phyloP scores from a whole-genome alignment of 2,329 filamentous ascomycete genomes.

The Ciborinia camelliae region DNA sequence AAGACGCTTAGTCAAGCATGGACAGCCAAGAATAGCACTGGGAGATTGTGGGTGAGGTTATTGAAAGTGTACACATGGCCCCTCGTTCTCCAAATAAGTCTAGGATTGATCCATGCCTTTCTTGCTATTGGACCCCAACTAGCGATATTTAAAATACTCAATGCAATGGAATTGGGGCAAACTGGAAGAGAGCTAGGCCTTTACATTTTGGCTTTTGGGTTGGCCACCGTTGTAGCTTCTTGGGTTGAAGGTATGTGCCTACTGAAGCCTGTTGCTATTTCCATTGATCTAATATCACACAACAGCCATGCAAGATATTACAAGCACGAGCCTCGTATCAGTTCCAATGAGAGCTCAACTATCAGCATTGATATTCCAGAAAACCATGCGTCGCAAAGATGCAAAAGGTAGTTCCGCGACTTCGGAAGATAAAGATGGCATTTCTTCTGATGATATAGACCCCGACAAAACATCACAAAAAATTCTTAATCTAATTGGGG shows the following conservation, averaged over 20 bases:
- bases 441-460: conserved; percentile 51
- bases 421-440: conserved; percentile 13
- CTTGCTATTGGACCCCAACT: conserved; percentile 25
- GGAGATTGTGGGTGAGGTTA: conserved; percentile 37
- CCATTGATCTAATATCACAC: conserved; percentile 46
- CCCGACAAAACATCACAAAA: conserved; percentile 54
- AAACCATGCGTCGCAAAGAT: conserved; percentile 72
- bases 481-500: conserved; percentile 70
- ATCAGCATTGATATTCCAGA: conserved; percentile 68
- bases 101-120: conserved; percentile 23
- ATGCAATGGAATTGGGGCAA: conserved; percentile 23
- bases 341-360: conserved; percentile 63
- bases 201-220: conserved; percentile 24
- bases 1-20: conserved; percentile 48
- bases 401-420: conserved; percentile 48
- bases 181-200: conserved; percentile 17
- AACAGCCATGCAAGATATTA: conserved; percentile 58
- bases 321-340: conserved; percentile 41
- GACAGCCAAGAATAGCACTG: conserved; percentile 31
- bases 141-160: conserved; percentile 27
- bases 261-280: conserved; percentile 41
- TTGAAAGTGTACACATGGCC: conserved; percentile 51
- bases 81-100: conserved; percentile 23
- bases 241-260: conserved; percentile 24
- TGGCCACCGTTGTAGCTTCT: conserved; percentile 47